Evolutionary conservation across 2,329 filamentous ascomycete species (phyloP), one percentile per base, ranked within the genome.

Genomic region (Pseudovirgaria hyperparasitica): DNA sequence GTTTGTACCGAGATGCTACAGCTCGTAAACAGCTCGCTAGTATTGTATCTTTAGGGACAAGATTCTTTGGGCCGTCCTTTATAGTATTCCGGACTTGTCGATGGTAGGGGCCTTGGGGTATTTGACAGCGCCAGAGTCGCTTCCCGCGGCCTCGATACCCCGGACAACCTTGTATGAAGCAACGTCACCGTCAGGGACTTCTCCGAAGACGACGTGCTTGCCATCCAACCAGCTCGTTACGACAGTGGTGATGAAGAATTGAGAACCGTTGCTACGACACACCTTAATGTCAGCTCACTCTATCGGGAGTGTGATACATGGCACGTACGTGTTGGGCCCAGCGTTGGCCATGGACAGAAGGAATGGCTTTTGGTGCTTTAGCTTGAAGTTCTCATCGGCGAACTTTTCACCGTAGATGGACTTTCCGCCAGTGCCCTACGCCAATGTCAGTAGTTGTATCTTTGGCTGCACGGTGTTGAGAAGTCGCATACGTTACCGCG

Each of bases 331-430:
- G 78, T 96, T 92, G 53, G 80, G 79, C 45, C 85, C 85, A 46
- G 85, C 81, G 63, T 93, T 93, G 57, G 85, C 85, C 85, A 93
- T 93, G 61, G 85, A 92, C 42, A 93, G 71, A 45, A 86, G 70
- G 65, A 77, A 81, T 37, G 78, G 76, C 46, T 66, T 63, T 57
- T 58, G 60, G 73, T 93, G 85, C 66, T 72, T 75, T 42, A 67
- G 53, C 37, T 60, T 52, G 70, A 92, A 92, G 77, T 92, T 92
- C 77, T 93, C 84, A 55, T 93, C 84, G 48, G 75, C 63, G 55
- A 93, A 92, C 71, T 87, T 90, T 63, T 92, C 82, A 48, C 84
- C 84, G 61, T 92, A 92, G 72, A 92, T 92, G 57, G 82, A 92
- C 65, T 80, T 81, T 62, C 84, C 82, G 64, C 82, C 84, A 33